Evolutionary conservation across 2,329 filamentous ascomycete species (phyloP).

Genomic region (Stachybotrys chartarum): DNA sequence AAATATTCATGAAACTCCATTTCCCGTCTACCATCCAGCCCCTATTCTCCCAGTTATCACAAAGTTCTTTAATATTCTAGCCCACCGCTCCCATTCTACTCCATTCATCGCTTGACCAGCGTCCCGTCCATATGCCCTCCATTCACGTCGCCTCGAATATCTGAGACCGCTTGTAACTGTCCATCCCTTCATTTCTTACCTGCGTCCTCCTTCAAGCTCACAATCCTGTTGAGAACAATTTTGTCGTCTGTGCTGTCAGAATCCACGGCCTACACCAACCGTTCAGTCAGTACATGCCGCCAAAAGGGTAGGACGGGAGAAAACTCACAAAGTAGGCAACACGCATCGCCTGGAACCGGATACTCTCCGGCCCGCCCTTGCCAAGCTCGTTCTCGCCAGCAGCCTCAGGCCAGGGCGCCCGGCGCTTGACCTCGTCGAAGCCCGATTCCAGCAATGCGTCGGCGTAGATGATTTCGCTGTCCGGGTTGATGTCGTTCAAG

Average conservation of each 20-base stretch:
- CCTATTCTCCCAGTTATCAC: neutral
- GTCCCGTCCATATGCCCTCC: neutral
- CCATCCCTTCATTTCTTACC: conserved; percentile 42
- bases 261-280: conserved; percentile 55
- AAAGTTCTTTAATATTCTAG: neutral
- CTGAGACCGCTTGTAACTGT: neutral
- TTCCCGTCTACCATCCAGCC: neutral
- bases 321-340: conserved; percentile 70
- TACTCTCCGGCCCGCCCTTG: conserved; percentile 60
- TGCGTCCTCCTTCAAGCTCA: conserved; percentile 83
- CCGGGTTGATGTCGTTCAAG: conserved; percentile 74
- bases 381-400: conserved; percentile 60
- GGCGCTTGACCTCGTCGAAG: conserved; percentile 65
- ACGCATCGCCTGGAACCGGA: conserved; percentile 87
- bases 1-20: neutral
- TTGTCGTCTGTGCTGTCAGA: conserved; percentile 72
- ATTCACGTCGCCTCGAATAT: too few relatives aligned
- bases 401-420: conserved; percentile 77
- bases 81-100: neutral
- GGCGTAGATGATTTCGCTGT: conserved; percentile 73
- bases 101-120: neutral
- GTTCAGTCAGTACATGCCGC: conserved; percentile 6
- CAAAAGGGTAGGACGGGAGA: neutral
- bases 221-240: conserved; percentile 84
- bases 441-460: conserved; percentile 77